These are phyloP conservation scores for Protea cynaroides DNA, from an alignment of 164 flowering plant species.

Conservation along the genomic window DNA sequence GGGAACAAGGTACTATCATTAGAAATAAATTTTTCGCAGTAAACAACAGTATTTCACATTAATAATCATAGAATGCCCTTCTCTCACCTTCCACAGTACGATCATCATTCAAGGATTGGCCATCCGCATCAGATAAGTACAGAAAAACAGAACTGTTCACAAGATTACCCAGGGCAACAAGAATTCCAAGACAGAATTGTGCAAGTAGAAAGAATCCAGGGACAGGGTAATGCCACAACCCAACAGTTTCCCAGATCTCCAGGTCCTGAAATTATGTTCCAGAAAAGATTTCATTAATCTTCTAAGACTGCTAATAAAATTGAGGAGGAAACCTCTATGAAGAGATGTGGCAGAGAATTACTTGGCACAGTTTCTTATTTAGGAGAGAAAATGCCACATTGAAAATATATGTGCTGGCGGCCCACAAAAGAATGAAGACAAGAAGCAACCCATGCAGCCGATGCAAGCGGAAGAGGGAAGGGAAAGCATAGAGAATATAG, in stretches of 20 bases:
- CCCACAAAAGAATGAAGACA: constrained; percentile 95
- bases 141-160: constrained; percentile 91
- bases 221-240: constrained; percentile 94
- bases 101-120: constrained; percentile 36
- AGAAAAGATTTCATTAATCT: constrained; percentile 3
- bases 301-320: neutral
- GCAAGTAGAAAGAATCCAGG: constrained; percentile 94
- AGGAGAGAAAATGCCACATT: constrained; percentile 77
- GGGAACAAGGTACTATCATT: neutral
- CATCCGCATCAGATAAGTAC: constrained; percentile 62
- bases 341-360: constrained; percentile 19
- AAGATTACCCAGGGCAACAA: constrained; percentile 91
- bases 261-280: constrained; percentile 50
- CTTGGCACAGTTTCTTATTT: constrained; percentile 61
- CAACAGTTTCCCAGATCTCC: constrained; percentile 95
- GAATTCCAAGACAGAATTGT: constrained; percentile 83
- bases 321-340: constrained; percentile 4
- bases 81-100: constrained; percentile 48
- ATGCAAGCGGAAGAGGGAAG: constrained; percentile 85
- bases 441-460: constrained; percentile 90
- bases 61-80: neutral
- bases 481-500: constrained; percentile 77
- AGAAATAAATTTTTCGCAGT: neutral
- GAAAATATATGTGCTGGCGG: constrained; percentile 86
- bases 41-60: neutral